Evolutionary conservation across 1,284 basidiomycete species (phyloP), one percentile per base, ranked within the genome.

Genomic region (Lentinula novae-zelandiae): DNA sequence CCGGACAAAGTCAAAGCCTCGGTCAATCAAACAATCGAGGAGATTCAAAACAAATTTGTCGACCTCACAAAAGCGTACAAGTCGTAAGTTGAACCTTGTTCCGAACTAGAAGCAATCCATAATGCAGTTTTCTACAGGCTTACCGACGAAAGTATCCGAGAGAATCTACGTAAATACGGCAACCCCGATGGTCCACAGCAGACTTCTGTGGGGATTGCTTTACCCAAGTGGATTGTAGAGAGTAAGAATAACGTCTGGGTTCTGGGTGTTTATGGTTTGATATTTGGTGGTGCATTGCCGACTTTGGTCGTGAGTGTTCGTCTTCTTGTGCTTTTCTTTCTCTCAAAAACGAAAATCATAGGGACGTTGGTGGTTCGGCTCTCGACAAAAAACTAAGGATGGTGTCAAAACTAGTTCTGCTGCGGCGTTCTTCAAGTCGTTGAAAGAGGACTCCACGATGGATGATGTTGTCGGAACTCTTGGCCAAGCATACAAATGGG

Each of bases 51-150:
- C 56, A 87, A 90, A 66, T 99, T 96, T 73, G 93, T 99, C 44
- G 87, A 94, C 53, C 79, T 99, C 50, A 99, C 97, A 27, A 99
- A 99, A 75, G 97, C 97, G 0, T 99, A 99, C 80, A 99, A 99
- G 81, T 76, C 96, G 85, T 93, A 66, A 64, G 86, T 75, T 22
- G 10, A 3, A 20, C 2, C 9, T 33, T 1, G 31, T 12, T 12
- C 15, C 9, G 34, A 53, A 54, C 62, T 55, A 60, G 54, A 50
- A 9, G 38, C 15, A 51, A n/a, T 33, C 6, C 5, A n/a, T 34
- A 9, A 42, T 27, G 22, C 8, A 20, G 20, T 10, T 46, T 34
- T 57, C 17, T 22, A 9, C 61, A 93, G 92, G 6, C 77, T 99
- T 48, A 99, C 96, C 0, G 96, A 99, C 75, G 94, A 95, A 69